Evolutionary conservation across 2,329 filamentous ascomycete species (phyloP).

Genomic region (Zasmidium cellare): DNA sequence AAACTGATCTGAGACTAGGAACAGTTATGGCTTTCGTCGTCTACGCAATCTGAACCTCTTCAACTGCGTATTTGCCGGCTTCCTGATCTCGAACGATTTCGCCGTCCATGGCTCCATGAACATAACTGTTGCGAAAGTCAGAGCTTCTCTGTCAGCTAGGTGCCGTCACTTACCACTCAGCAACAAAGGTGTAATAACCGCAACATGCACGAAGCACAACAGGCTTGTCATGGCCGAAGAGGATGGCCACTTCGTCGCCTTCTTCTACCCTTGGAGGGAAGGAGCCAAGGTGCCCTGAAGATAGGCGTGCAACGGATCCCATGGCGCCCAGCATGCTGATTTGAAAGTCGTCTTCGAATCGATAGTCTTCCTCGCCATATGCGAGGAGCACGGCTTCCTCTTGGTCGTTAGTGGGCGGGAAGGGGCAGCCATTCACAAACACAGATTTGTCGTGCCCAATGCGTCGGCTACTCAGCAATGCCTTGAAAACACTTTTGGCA

Average conservation of each 20-base stretch:
- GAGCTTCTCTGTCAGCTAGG: neutral
- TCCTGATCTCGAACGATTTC: neutral
- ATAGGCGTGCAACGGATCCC: neutral
- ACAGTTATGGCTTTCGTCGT: neutral
- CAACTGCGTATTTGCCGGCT: neutral
- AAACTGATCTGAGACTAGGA: too few relatives aligned
- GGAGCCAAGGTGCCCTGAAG: neutral
- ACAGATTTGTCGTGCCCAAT: neutral
- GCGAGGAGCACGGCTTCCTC: neutral
- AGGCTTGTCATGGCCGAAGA: neutral
- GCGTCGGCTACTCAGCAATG: neutral
- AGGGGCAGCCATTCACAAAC: neutral
- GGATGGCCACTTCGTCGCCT: neutral
- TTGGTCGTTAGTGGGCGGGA: neutral
- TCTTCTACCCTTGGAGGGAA: neutral
- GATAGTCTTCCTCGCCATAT: neutral
- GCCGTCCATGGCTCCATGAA: neutral
- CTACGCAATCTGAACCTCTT: neutral
- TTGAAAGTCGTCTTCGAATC: neutral
- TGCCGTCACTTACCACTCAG: neutral
- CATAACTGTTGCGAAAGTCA: neutral
- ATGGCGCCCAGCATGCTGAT: neutral
- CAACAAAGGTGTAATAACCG: neutral
- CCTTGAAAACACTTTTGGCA: neutral
- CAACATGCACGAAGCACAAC: constrained; percentile 24